Base-by-base conservation (phyloP, 768 basidiomycete genomes). In the Russula virescens region DNA sequence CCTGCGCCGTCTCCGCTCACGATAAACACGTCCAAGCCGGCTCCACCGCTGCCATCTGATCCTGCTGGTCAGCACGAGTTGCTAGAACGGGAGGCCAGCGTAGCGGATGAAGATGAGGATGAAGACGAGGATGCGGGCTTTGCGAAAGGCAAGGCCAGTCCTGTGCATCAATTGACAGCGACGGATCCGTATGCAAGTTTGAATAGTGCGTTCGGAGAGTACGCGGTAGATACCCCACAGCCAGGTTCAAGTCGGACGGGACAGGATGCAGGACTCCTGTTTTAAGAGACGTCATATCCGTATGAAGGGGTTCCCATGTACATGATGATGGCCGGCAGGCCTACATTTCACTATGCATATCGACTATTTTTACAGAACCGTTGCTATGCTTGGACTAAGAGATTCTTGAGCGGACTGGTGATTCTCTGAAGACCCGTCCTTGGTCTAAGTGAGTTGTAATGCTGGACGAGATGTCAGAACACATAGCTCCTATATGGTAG, bases 391-490 rank as follows among this genome's bases (percentile, higher is more conserved):
- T 51, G 35, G 19, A 1, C 58, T 26, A 66, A 53, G 8, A 67
- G 19, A 42, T 65, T 46, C 43, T 60, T 67, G 16, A 68, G 35
- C 3, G 68, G 68, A 54, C 60, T 25, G 21, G 66, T 68, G 19
- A 65, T 54, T 26, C n/a, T 60, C 28, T 61, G 43, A 8, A 62
- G 35, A 14, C 63, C 61, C 14, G 63, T 73, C 66, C 78, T 84
- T 5, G 88, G 89, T 34, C 88, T 79, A 57, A 94, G 72, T 6
- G 92, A 94, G 72, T 94, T 94, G 71, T 94, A 94, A 72, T 94
- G 92, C 92, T 94, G 71, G 16, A 14, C 51, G 38, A 38, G 38
- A 26, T 10, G 52, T 58, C 26, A 63, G 51, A 28, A 46, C 10
- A 25, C 16, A 11, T 18, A 28, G 18, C 25, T 38, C 18, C 28